Conservation (phyloP, 305 asterid genomes). For the Rubia tinctorum region DNA sequence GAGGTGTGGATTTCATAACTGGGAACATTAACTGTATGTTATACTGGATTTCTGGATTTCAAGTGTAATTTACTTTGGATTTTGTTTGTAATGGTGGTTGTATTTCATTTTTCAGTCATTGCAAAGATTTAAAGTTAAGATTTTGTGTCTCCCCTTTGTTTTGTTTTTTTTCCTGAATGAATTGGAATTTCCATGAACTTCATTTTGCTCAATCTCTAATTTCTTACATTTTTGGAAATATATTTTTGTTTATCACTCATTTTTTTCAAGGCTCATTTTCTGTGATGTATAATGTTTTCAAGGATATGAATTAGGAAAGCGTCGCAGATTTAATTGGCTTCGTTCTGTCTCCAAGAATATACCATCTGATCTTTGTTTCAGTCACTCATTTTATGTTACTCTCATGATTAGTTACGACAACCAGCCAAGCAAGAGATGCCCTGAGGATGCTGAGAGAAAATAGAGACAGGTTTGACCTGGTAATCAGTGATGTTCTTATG, state of each 20-base stretch:
- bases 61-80: background rate
- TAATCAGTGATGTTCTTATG: slow-evolving; percentile 92
- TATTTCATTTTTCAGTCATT: background rate
- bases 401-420: slow-evolving; percentile 47
- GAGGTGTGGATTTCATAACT: background rate
- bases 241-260: background rate
- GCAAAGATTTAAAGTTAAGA: background rate
- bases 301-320: background rate
- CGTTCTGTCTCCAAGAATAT: background rate
- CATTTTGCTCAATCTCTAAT: background rate
- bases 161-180: background rate
- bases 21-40: background rate
- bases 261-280: background rate
- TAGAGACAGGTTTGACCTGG: slow-evolving; percentile 67
- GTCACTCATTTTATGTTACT: slow-evolving; percentile 5
- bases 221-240: background rate
- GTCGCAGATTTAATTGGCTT: too few species aligned
- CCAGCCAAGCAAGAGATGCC: slow-evolving; percentile 64
- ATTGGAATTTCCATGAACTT: background rate
- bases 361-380: background rate
- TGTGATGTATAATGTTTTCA: background rate
- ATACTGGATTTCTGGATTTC: background rate
- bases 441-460: slow-evolving; percentile 71
- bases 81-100: background rate
- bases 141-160: background rate